Evolutionary conservation across 495 filamentous ascomycete species (phyloP).

Genomic region (Neurospora sp.): DNA sequence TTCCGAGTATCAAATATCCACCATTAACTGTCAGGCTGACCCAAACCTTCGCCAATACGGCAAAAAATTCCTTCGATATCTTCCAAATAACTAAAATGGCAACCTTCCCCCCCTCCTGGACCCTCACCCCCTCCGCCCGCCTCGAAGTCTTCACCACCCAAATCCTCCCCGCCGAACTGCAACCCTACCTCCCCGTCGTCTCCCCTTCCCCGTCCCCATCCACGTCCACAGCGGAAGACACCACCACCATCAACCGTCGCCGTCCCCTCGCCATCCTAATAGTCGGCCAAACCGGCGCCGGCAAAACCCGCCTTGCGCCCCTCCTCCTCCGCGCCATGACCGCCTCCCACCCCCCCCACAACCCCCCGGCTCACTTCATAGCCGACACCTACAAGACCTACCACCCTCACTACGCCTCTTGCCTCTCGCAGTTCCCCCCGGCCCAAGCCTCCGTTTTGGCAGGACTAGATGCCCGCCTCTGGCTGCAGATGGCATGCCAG

Average conservation of each 20-base stretch:
- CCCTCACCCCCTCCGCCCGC: conserved; percentile 5
- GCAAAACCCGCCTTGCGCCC: conserved; percentile 29
- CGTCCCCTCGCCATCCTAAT: conserved; percentile 25
- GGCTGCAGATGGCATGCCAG: conserved; percentile 24
- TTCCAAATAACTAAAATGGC: neutral
- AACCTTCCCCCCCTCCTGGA: conserved; percentile 8
- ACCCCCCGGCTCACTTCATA: conserved; percentile 23
- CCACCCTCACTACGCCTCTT: conserved; percentile 22
- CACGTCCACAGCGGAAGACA: neutral
- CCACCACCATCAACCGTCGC: neutral
- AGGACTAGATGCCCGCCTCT: conserved; percentile 19
- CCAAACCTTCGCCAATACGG: too few relatives aligned
- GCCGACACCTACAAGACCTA: conserved; percentile 37
- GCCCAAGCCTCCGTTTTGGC: conserved; percentile 20
- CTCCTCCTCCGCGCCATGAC: conserved; percentile 14
- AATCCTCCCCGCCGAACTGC: conserved; percentile 12
- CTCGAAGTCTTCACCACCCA: conserved; percentile 7
- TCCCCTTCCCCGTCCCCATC: neutral
- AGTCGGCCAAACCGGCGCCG: conserved; percentile 34
- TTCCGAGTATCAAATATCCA: too few relatives aligned
- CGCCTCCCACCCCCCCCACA: neutral
- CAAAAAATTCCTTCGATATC: too few relatives aligned
- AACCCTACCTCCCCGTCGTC: conserved; percentile 2
- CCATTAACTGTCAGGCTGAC: too few relatives aligned
- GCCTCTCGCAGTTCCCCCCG: conserved; percentile 8